phyloP scores from a whole-genome alignment of 352 stramenopile genomes.

The Globisporangium spiculum region DNA sequence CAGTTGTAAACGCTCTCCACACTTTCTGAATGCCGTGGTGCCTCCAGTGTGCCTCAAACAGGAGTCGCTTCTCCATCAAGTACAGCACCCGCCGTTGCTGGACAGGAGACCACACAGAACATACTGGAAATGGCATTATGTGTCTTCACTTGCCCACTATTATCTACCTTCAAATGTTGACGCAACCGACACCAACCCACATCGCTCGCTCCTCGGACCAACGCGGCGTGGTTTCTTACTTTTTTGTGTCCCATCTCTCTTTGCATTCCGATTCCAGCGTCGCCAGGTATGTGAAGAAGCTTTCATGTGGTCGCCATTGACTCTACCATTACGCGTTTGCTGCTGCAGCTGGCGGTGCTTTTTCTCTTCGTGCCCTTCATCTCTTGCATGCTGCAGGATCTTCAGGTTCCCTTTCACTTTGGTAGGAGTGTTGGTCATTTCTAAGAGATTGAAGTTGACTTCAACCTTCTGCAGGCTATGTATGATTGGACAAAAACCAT shows the following conservation, averaged over 20 bases:
- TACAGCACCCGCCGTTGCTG: constrained; percentile 3
- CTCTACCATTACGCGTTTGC: too few species aligned
- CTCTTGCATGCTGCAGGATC: neutral
- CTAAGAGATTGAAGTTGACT: neutral
- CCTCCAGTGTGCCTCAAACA: neutral
- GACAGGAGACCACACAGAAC: neutral
- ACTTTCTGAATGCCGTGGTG: neutral
- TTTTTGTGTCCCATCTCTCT: neutral
- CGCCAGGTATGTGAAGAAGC: neutral
- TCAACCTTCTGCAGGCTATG: neutral
- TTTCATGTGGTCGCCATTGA: neutral
- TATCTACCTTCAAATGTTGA: neutral
- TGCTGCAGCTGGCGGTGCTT: neutral
- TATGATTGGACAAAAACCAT: neutral
- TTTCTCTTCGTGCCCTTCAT: neutral
- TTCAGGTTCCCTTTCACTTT: neutral
- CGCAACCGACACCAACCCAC: neutral
- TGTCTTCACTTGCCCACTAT: neutral
- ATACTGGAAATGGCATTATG: neutral
- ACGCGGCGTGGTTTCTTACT: neutral
- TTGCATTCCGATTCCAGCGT: neutral
- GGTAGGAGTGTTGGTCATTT: neutral
- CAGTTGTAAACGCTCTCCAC: constrained; percentile 7
- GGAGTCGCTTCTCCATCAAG: neutral
- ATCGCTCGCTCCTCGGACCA: neutral